Evolutionary conservation across 2,329 filamentous ascomycete genomes (phyloP), one percentile per base, ranked within the genome.

Genomic region (Cordyceps farinosa): DNA sequence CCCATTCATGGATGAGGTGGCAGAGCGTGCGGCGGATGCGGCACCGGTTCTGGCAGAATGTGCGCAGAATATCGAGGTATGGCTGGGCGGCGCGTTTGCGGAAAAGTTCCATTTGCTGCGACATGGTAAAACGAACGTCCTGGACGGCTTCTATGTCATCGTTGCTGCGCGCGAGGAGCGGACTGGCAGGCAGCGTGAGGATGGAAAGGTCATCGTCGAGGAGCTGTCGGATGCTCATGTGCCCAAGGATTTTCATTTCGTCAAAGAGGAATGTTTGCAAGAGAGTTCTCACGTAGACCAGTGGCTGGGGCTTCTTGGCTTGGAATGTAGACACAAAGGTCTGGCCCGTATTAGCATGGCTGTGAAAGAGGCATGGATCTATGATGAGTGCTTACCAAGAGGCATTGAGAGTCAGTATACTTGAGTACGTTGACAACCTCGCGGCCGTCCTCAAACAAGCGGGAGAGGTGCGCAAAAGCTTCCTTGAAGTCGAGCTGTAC

Each of bases 1-100:
- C 92, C 88, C 92, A 96, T 65, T 94, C 90, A 3, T 87, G 79
- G 42, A 97, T 86, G 15, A 89, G 85, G 72, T 98, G 94, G 65
- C 88, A 92, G 9, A 99, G 82, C n/a, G 89, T 92, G 42, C 95
- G 86, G n/a, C 95, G 87, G 48, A 96, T 87, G 2, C 95, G 89
- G 72, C 92, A 96, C 59, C 92, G 84, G 71, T 98, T 99, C 72
- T 98, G 91, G 70, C 92, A 96, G 22, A 95, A 82, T 8, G 90
- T 89, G 54, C 92, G 87, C 70, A 95, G 88, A 17, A 96, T 83
- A 67, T 97, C 93, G 22, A 97, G 79, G 70, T 92, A 97, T 0
- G 89, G 87, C 74, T 91, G 80, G 5, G 82, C 85, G 1, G 85
- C 83, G 34, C 83, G 78, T 65, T 84, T 79, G 13, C 87, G 82